These are phyloP conservation scores for Botrytis sinoallii DNA, from an alignment of 2,329 filamentous ascomycete species.

Conservation along the genomic window DNA sequence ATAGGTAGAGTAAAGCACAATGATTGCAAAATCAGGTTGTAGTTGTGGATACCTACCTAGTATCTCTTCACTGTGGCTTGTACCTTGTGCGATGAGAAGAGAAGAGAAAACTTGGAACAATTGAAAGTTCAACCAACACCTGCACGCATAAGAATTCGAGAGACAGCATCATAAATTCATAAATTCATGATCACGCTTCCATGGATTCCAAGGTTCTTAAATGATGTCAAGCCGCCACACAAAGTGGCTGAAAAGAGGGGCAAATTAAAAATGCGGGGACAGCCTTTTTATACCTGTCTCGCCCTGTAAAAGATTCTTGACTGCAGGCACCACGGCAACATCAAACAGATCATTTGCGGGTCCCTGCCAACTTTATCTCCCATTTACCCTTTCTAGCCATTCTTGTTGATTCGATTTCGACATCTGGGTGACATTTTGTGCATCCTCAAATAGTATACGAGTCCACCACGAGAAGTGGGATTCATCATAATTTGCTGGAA, in stretches of 20 bases:
- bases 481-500: background rate
- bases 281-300: background rate
- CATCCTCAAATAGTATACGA: background rate
- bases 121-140: background rate
- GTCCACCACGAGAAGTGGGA: background rate
- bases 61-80: background rate
- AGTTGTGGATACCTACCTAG: background rate
- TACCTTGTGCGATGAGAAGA: background rate
- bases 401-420: background rate
- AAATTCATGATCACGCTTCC: background rate
- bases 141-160: background rate
- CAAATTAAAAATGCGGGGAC: background rate
- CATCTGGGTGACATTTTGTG: background rate
- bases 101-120: background rate
- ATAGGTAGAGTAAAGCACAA: background rate
- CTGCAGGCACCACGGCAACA: background rate
- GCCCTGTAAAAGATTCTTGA: background rate
- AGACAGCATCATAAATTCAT: background rate
- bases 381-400: background rate
- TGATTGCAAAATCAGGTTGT: background rate
- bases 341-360: slow-evolving; percentile 2
- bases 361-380: slow-evolving; percentile 11
- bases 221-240: slow-evolving; percentile 13
- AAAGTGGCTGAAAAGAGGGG: slow-evolving; percentile 1
- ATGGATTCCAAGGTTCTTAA: background rate